Conservation (phyloP, 352 stramenopile species). For the Globisporangium apiculatum region DNA sequence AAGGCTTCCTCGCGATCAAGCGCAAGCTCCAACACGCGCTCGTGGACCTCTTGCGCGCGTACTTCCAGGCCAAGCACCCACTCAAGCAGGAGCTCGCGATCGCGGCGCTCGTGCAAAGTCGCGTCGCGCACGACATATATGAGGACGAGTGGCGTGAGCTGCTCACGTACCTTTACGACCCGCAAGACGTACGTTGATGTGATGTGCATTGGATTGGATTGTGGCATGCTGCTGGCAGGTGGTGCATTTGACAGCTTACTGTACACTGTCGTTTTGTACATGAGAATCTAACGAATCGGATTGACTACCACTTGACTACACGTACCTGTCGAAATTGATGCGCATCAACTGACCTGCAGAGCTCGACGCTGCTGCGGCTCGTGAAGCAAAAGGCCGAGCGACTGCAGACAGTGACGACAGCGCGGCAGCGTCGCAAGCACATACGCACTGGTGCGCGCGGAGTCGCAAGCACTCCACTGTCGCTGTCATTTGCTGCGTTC, state of each 20-base stretch:
- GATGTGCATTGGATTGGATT: no score
- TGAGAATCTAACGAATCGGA: no score
- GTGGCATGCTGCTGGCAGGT: no score
- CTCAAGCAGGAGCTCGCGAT: conserved; percentile 58
- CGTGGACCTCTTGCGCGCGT: conserved; percentile 59
- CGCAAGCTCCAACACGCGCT: conserved; percentile 67
- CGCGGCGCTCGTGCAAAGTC: conserved; percentile 32
- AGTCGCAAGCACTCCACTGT: neutral
- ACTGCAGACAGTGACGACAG: conserved; percentile 8
- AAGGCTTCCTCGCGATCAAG: conserved; percentile 77
- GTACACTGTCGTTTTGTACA: no score
- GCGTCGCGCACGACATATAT: conserved; percentile 28
- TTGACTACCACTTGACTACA: no score
- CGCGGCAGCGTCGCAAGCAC: conserved; percentile 13
- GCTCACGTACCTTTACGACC: conserved; percentile 71
- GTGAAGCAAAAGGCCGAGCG: conserved; percentile 35
- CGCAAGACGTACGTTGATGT: conserved; percentile 41
- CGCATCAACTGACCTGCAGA: conserved; percentile 20
- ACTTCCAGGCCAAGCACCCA: conserved; percentile 58
- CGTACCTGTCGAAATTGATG: no score
- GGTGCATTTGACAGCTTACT: no score
- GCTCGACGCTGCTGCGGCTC: conserved; percentile 33
- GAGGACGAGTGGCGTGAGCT: conserved; percentile 71
- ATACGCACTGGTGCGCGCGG: neutral
- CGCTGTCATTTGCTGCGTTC: conserved; percentile 47